A percentile compares a stretch with the other conserved stretches of the same genome.
Evolutionary conservation across 352 stramenopile species (phyloP).

Genomic region (Globisporangium alternatum): DNA sequence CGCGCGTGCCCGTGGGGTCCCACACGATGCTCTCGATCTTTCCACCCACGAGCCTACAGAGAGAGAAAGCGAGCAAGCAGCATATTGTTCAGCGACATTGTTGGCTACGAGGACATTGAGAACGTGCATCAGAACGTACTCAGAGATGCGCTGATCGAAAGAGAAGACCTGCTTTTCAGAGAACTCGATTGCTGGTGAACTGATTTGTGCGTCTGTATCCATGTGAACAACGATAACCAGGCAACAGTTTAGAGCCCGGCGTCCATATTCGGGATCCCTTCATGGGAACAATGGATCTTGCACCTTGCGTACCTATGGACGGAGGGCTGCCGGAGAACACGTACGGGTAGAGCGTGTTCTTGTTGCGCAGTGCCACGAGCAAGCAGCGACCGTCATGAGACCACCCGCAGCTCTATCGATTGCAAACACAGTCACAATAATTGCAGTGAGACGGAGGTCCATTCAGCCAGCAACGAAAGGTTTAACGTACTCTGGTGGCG

Average conservation of each 20-base stretch:
- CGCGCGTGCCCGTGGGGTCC: constrained; percentile 65
- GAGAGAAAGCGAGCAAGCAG: neutral
- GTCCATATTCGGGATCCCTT: no score
- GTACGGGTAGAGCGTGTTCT: constrained; percentile 63
- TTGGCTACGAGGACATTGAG: neutral
- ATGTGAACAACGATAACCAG: neutral
- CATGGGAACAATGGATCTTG: neutral
- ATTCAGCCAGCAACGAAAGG: neutral
- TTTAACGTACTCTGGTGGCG: constrained; percentile 39
- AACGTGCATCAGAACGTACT: constrained; percentile 25
- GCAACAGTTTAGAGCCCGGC: no score
- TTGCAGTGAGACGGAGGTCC: neutral
- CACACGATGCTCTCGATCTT: constrained; percentile 57
- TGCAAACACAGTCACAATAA: constrained; percentile 11
- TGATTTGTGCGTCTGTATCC: constrained; percentile 64
- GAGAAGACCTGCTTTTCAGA: constrained; percentile 58
- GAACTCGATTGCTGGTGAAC: constrained; percentile 65
- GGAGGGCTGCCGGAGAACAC: constrained; percentile 56
- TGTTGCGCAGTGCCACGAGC: constrained; percentile 62
- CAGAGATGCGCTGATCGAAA: constrained; percentile 54
- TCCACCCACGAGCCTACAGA: constrained; percentile 53
- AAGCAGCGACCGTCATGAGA: constrained; percentile 66
- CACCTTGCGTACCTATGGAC: constrained; percentile 41
- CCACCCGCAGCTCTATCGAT: constrained; percentile 60
- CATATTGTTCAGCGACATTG: neutral